Base-by-base conservation (phyloP, 768 basidiomycete genomes). In the Rhodotorula sphaerocarpa region DNA sequence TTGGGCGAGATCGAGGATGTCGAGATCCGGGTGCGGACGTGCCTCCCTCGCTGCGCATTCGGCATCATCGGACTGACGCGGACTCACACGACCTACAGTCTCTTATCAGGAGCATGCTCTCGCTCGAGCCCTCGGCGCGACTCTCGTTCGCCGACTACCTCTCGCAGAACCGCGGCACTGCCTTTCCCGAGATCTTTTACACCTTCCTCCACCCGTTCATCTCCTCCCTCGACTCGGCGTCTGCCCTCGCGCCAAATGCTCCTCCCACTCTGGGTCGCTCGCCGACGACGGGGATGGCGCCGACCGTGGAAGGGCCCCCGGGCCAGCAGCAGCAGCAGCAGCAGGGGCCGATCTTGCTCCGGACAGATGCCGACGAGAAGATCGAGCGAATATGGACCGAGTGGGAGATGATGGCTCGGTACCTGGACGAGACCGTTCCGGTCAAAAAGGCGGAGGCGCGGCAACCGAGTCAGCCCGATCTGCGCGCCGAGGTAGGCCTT, bases 141-240 rank as follows among this genome's bases (percentile, higher is more conserved):
- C 90, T 90, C 4, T 82, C 86, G 1, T 96, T 93, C 74, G 86
- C 88, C 71, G 81, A 80, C 3, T 77, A 90, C 11, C 78, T 97
- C 43, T 82, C 86, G 31, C 82, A 79, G 2, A 86, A 84, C 6
- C 82, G 89, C 48, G 87, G 84, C 1, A 80, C 80, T 14, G 84
- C 92, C 50, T 87, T 97, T 66, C 91, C 93, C 0, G 90, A 92
- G 70, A 84, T 83, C 34, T 97, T 97, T 75, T 96, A 95, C 76
- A 86, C 90, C 4, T 96, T 93, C 77, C 80, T 97, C 15, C 87
- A 92, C 73, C 87, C 87, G 70, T 96, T 95, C 69, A 82, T 88
- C 59, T 83, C 18, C 78, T 83, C 3, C 27, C 50, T 58, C 33
- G 30, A 61, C 33, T 44, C 56, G 23, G 27, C 43, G 20, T 20